Base-by-base conservation (phyloP, 306 rosid genomes). In the Luffa acutangula region DNA sequence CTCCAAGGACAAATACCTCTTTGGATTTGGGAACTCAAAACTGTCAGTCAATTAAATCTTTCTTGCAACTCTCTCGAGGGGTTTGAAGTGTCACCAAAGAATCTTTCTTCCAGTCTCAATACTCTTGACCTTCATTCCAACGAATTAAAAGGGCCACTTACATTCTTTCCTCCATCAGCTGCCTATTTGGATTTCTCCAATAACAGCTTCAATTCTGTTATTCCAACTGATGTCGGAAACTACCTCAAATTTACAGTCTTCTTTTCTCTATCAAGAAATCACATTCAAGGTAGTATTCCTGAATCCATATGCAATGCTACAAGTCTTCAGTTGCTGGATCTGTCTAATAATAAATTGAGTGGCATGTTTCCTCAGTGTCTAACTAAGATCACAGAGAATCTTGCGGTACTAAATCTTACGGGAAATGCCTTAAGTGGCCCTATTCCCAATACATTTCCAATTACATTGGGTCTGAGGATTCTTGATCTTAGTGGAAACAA, bases 11-110 rank as follows among this genome's bases (percentile, higher is more conserved):
- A 63, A 18, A 52, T 92, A 36, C 93, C 97, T 34, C 43, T 3
- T 4, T 92, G 94, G 94, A 76, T 89, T 46, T 89, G 89, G 93
- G 14, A 37, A 42, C 39, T 86, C 20, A 39, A 14, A 37, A 17
- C 0, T 6, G 36, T 65, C 11, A 0, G 0, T 11, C 2, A 18
- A 0, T 17, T 80, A 36, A 48, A 83, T 80, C 74, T 83, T 6
- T 83, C 78, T 52, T 9, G 1, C 9, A 83, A 80, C 9, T 21
- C 59, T 21, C 42, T 83, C 0, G 21, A 0, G 1, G 34, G 46
- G 17, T 25, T 75, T 0, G 69, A 80, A 65, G 82, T 76, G 51
- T 78, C 80, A 36, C n/a, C 42, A 0, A 31, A 15, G 0, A 73
- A 82, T 75, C 9, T 36, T 5, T 3, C 77, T 73, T 0, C 2